These are phyloP conservation scores for Phytophthora fragariaefolia DNA, from an alignment of 352 stramenopile genomes.

Conservation along the genomic window DNA sequence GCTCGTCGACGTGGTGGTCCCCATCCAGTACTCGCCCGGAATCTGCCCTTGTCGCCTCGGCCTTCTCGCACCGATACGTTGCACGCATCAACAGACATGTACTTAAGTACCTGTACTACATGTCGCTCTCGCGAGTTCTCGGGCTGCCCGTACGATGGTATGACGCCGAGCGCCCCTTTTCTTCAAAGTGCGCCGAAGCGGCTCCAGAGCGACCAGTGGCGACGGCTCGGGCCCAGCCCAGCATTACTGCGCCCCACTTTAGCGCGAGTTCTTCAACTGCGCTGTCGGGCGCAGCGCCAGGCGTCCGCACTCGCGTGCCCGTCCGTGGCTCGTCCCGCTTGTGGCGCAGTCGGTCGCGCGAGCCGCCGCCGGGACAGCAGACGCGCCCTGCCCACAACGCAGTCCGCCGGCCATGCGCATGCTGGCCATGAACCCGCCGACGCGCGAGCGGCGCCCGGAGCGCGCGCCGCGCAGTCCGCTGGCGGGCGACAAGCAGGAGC, in stretches of 20 bases:
- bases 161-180: constrained; percentile 10
- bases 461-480: constrained; percentile 8
- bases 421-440: constrained; percentile 38
- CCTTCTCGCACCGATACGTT: no score
- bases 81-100: neutral
- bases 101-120: neutral
- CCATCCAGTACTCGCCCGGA: neutral
- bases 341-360: constrained; percentile 7
- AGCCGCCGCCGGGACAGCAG: constrained; percentile 29
- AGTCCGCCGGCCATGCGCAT: constrained; percentile 31
- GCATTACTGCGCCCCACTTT: no score
- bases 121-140: neutral
- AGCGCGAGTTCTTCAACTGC: neutral
- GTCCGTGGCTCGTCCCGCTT: neutral
- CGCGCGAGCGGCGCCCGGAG: constrained; percentile 21
- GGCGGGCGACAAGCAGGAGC: constrained; percentile 4
- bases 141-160: constrained; percentile 27
- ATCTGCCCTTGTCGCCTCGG: neutral
- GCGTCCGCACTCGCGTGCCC: constrained; percentile 1
- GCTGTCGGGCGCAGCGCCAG: neutral
- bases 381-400: neutral
- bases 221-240: no score
- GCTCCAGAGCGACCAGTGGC: no score
- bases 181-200: constrained; percentile 6
- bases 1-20: no score